Percentiles rank a stretch among this genome's conserved stretches.
phyloP scores from a whole-genome alignment of 2,329 filamentous ascomycete genomes.

The Phaeosphaeriaceae sp. region DNA sequence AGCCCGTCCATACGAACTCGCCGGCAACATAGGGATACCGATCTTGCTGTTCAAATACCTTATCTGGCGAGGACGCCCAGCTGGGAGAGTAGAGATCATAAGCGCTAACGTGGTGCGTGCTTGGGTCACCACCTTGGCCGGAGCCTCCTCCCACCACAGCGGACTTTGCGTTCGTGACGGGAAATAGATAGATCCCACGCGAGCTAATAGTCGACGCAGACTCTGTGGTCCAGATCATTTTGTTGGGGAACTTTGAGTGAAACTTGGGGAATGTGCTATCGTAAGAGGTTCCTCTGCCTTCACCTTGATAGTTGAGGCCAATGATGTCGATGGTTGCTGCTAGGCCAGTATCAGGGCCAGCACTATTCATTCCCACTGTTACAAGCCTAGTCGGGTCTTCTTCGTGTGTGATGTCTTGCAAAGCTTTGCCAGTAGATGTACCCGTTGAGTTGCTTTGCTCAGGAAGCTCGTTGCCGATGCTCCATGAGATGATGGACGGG shows the following conservation, averaged over 20 bases:
- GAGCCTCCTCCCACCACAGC: conserved; percentile 48
- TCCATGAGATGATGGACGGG: conserved; percentile 61
- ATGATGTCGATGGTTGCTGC: conserved; percentile 55
- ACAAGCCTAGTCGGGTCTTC: conserved; percentile 59
- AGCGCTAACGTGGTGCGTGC: conserved; percentile 51
- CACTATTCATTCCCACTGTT: conserved; percentile 58
- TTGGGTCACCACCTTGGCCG: conserved; percentile 44
- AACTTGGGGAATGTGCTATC: conserved; percentile 55
- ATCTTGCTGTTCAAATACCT: conserved; percentile 61
- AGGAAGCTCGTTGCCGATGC: conserved; percentile 61
- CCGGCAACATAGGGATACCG: conserved; percentile 59
- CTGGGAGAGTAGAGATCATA: conserved; percentile 61
- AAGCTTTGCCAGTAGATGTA: conserved; percentile 43
- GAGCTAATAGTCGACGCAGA: conserved; percentile 55
- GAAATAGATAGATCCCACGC: conserved; percentile 62
- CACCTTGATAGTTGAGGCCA: conserved; percentile 65
- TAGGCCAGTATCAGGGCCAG: conserved; percentile 50
- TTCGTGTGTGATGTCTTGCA: conserved; percentile 53
- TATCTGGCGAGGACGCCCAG: conserved; percentile 61
- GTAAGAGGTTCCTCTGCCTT: conserved; percentile 51
- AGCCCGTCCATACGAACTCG: conserved; percentile 62
- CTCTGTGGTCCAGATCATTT: conserved; percentile 49
- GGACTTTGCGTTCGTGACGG: conserved; percentile 52
- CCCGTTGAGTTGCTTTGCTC: conserved; percentile 52
- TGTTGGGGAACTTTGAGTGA: conserved; percentile 55